Evolutionary conservation across 1,139 yeast species (phyloP).

Genomic region (Yamadazyma conglobata): DNA sequence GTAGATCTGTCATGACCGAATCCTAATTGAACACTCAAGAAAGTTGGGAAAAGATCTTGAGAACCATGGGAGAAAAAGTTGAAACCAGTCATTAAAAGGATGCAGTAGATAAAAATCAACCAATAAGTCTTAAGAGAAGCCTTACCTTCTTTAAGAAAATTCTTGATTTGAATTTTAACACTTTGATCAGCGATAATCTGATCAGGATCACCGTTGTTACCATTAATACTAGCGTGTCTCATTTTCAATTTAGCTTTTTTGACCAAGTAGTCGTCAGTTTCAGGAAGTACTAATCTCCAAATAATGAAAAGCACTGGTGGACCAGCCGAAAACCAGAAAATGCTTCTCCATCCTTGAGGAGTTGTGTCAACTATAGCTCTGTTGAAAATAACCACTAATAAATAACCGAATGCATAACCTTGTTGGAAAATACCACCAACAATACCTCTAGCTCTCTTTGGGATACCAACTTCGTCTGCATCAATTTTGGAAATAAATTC

Average conservation of each 20-base stretch:
- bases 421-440: conserved; percentile 40
- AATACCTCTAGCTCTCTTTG: conserved; percentile 36
- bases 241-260: conserved; percentile 21
- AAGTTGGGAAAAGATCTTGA: conserved; percentile 39
- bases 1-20: conserved; percentile 29
- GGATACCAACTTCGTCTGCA: conserved; percentile 23
- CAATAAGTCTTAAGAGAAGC: conserved; percentile 33
- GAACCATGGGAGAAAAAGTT: conserved; percentile 40
- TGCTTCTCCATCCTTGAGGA: conserved; percentile 31
- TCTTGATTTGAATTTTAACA: conserved; percentile 10
- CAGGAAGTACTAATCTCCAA: conserved; percentile 36
- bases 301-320: conserved; percentile 35
- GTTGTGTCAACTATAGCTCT: conserved; percentile 28
- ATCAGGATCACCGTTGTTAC: conserved; percentile 7
- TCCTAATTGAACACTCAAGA: conserved; percentile 28
- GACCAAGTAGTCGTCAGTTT: conserved; percentile 33
- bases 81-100: conserved; percentile 43
- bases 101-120: conserved; percentile 34
- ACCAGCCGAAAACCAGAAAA: conserved; percentile 44
- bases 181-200: conserved; percentile 6
- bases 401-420: conserved; percentile 45
- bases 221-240: conserved; percentile 7
- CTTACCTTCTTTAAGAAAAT: conserved; percentile 20
- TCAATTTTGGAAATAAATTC: conserved; percentile 8
- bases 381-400: conserved; percentile 40